phyloP scores from a whole-genome alignment of 164 flowering plant species.

The Chimonanthus praecox region DNA sequence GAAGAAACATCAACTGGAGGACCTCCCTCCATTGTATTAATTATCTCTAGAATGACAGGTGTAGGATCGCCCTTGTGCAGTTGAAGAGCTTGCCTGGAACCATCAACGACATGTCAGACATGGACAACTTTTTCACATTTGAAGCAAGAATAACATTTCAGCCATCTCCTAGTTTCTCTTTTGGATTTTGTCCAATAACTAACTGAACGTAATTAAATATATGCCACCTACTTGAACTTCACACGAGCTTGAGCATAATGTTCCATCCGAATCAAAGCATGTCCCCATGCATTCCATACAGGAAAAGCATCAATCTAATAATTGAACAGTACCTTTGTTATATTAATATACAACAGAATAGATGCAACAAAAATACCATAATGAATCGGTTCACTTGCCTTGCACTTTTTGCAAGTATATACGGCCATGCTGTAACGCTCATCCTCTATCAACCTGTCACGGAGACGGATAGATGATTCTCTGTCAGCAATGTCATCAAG shows the following conservation, averaged over 20 bases:
- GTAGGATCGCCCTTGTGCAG: constrained; percentile 77
- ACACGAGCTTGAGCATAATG: constrained; percentile 97
- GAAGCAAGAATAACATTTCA: background rate
- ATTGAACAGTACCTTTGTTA: constrained; percentile 6
- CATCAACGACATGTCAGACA: constrained; percentile 8
- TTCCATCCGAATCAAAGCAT: constrained; percentile 93
- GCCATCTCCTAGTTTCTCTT: background rate
- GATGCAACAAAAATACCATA: background rate
- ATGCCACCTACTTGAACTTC: constrained; percentile 70
- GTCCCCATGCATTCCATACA: constrained; percentile 99
- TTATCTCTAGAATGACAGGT: constrained; percentile 67
- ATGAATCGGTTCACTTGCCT: constrained; percentile 37
- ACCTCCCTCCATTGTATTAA: constrained; percentile 88
- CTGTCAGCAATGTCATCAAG: constrained; percentile 93
- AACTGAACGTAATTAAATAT: background rate
- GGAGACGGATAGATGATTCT: constrained; percentile 77
- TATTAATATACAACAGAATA: background rate
- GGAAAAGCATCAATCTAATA: constrained; percentile 90
- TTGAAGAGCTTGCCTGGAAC: constrained; percentile 93
- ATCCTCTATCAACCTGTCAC: constrained; percentile 81
- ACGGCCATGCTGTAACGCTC: constrained; percentile 99
- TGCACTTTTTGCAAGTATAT: constrained; percentile 94
- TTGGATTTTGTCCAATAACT: background rate
- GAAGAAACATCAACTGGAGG: constrained; percentile 95
- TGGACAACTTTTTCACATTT: background rate